Evolutionary conservation across 352 stramenopile genomes (phyloP).

Genomic region (Globisporangium abappressorium): DNA sequence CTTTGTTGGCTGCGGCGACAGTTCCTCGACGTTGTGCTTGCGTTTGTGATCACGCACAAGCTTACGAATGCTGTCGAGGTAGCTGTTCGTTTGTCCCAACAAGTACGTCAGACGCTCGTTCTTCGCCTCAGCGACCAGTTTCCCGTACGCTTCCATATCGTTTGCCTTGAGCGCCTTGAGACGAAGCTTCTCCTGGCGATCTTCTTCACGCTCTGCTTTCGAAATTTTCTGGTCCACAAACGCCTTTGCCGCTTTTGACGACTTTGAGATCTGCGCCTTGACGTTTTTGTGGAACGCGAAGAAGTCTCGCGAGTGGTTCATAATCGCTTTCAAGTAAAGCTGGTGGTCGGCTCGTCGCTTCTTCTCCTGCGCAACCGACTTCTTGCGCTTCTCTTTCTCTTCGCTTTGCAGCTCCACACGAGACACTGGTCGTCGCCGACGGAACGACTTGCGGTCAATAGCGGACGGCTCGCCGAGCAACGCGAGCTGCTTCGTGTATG

Average conservation of each 20-base stretch:
- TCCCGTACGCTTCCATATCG: slow-evolving; percentile 97
- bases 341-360: slow-evolving; percentile 74
- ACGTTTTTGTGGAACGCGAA: slow-evolving; percentile 87
- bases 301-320: slow-evolving; percentile 85
- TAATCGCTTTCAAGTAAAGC: slow-evolving; percentile 73
- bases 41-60: slow-evolving; percentile 89
- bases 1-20: slow-evolving; percentile 13
- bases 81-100: slow-evolving; percentile 95
- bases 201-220: slow-evolving; percentile 82
- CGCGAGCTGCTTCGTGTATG: slow-evolving; percentile 62
- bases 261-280: slow-evolving; percentile 69
- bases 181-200: slow-evolving; percentile 85
- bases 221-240: slow-evolving; percentile 75
- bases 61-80: slow-evolving; percentile 94
- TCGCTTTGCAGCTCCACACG: slow-evolving; percentile 63
- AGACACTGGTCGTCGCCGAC: slow-evolving; percentile 59
- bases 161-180: slow-evolving; percentile 92
- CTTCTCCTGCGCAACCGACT: slow-evolving; percentile 81
- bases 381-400: slow-evolving; percentile 78
- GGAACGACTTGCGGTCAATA: slow-evolving; percentile 75
- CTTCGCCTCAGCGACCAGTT: slow-evolving; percentile 96
- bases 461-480: slow-evolving; percentile 59
- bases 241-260: slow-evolving; percentile 63
- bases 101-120: slow-evolving; percentile 97
- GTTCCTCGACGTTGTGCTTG: slow-evolving; percentile 62